These are phyloP conservation scores for Lycium ferocissimum DNA, from an alignment of 257 asterid genomes.

Conservation along the genomic window DNA sequence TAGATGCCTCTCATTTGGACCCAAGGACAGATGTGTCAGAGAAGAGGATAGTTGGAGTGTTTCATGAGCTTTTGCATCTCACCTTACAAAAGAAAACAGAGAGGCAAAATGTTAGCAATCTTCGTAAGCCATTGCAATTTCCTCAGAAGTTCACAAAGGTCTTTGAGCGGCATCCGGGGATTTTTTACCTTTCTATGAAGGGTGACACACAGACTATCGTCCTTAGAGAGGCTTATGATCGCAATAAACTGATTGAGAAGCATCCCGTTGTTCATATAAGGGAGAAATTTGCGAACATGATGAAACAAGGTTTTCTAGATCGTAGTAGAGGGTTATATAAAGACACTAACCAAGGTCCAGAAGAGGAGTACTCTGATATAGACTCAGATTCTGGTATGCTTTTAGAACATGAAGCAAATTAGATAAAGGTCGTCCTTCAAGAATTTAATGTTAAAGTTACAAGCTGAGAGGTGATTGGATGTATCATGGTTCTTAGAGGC, in stretches of 20 bases:
- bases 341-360: constrained; percentile 34
- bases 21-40: constrained; percentile 87
- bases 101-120: constrained; percentile 77
- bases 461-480: constrained; percentile 13
- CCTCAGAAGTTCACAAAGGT: constrained; percentile 92
- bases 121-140: constrained; percentile 73
- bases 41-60: constrained; percentile 87
- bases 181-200: constrained; percentile 79
- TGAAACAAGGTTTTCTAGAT: constrained; percentile 72
- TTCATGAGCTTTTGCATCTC: constrained; percentile 89
- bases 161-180: constrained; percentile 89
- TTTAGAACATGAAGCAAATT: constrained; percentile 67
- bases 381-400: constrained; percentile 50
- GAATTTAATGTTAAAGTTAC: not conserved
- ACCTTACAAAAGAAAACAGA: constrained; percentile 66
- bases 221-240: constrained; percentile 87
- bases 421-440: constrained; percentile 23
- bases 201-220: constrained; percentile 77
- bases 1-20: constrained; percentile 71
- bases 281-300: constrained; percentile 64
- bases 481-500: not conserved
- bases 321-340: constrained; percentile 73
- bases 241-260: constrained; percentile 62
- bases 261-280: constrained; percentile 70
- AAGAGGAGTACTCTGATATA: constrained; percentile 54